Evolutionary conservation across 306 rosid genomes (phyloP), one percentile per base, ranked within the genome.

Genomic region (Quercus wislizeni): DNA sequence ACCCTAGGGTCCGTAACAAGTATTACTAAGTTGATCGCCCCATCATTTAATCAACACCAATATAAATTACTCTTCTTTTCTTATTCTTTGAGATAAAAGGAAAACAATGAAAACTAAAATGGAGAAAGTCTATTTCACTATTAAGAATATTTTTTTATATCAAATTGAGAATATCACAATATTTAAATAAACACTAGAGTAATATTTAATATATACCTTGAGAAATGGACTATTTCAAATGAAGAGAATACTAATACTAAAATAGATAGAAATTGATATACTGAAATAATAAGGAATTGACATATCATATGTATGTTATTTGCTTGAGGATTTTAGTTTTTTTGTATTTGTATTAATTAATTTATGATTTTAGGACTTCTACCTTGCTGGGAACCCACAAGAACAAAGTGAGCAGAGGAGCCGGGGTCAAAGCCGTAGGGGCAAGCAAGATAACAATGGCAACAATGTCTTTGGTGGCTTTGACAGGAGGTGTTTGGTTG

Each of bases 361-460:
- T 11, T 18, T 30, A 21, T 56, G 23, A 14, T 19, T 69, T 2
- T 77, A 83, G 83, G 79, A 71, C 70, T 83, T 83, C 20, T 79
- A 33, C 74, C 83, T 79, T 1, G 86, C 83, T 21, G 86, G 86
- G 33, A 74, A 56, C 57, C 83, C 80, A 69, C 52, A 54, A 18
- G 69, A 27, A 51, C 3, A 23, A 14, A 55, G 54, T 49, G 54
- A 49, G 51, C 35, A 25, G 46, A 43, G 82, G 30, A 65, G 75
- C 18, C 27, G 35, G n/a, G 21, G 77, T 1, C 73, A 25, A 41
- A 10, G 65, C 17, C 25, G 1, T 1, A 57, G 55, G 5, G 27
- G 23, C 33, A 46, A 75, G 30, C 43, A 52, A 51, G 25, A 20
- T 0, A n/a, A 23, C 7, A 76, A 74, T 4, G 59, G 74, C 71